Evolutionary conservation across 257 asterid species (phyloP).

Genomic region (Solanum appendiculatum): DNA sequence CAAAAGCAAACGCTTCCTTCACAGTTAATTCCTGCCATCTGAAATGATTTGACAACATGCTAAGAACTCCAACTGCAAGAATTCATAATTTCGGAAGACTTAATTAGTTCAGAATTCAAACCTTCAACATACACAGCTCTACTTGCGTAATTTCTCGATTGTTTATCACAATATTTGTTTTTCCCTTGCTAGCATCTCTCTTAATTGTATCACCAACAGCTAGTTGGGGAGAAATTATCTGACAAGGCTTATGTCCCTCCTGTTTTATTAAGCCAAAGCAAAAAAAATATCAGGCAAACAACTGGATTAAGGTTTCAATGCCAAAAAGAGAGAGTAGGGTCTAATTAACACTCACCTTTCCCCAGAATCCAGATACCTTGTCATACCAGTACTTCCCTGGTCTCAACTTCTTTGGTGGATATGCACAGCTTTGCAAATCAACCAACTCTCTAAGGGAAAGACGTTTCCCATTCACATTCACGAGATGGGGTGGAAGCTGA

Average conservation of each 20-base stretch:
- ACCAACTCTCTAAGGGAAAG: slow-evolving; percentile 50
- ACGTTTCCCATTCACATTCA: slow-evolving; percentile 46
- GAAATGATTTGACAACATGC: slow-evolving; percentile 12
- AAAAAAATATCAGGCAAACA: neutral
- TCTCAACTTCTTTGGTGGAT: slow-evolving; percentile 79
- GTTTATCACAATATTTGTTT: slow-evolving; percentile 55
- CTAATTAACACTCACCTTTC: slow-evolving; percentile 48
- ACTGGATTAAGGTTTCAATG: neutral
- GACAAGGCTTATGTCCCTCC: slow-evolving; percentile 83
- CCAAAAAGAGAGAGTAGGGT: neutral
- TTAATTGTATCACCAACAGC: slow-evolving; percentile 38
- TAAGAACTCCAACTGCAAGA: slow-evolving; percentile 1
- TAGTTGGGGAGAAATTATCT: slow-evolving; percentile 58
- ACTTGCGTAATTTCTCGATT: slow-evolving; percentile 59
- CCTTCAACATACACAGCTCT: slow-evolving; percentile 64
- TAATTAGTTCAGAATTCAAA: slow-evolving; percentile 8
- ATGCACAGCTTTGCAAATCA: slow-evolving; percentile 45
- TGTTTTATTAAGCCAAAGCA: slow-evolving; percentile 21
- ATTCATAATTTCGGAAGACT: neutral
- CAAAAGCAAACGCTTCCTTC: slow-evolving; percentile 69
- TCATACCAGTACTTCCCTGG: slow-evolving; percentile 96
- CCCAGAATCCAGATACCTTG: slow-evolving; percentile 86
- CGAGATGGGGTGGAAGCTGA: slow-evolving; percentile 59
- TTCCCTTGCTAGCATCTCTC: slow-evolving; percentile 70
- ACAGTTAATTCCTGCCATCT: slow-evolving; percentile 59